Percentiles rank a stretch among this genome's conserved stretches.
phyloP scores from a whole-genome alignment of 805 yeast species.

The Kluyveromyces dobzhanskii region DNA sequence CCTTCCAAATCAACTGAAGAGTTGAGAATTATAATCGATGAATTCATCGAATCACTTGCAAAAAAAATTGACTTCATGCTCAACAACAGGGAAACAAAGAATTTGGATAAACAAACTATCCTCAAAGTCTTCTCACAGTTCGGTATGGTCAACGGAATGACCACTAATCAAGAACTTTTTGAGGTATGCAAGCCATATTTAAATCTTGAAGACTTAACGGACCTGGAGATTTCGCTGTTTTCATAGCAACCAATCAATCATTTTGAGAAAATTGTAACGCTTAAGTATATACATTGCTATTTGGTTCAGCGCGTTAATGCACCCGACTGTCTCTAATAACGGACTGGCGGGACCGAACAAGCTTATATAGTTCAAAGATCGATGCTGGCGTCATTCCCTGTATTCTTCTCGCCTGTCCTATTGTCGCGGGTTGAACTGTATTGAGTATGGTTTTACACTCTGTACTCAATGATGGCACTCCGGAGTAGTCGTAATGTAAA shows the following conservation, averaged over 20 bases:
- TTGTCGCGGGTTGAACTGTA: constrained; percentile 72
- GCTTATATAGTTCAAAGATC: constrained; percentile 62
- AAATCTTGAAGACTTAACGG: constrained; percentile 19
- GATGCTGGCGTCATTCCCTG: constrained; percentile 97
- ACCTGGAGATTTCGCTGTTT: constrained; percentile 17
- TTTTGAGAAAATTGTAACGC: background rate
- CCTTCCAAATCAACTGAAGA: constrained; percentile 1
- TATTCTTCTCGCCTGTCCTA: constrained; percentile 91
- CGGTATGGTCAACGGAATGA: constrained; percentile 8
- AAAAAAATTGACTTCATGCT: constrained; percentile 6
- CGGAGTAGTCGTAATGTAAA: constrained; percentile 48
- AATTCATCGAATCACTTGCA: constrained; percentile 6
- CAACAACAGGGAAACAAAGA: background rate
- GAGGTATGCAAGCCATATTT: constrained; percentile 20
- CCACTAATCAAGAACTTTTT: constrained; percentile 18
- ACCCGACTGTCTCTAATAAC: constrained; percentile 10
- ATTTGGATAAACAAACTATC: constrained; percentile 11
- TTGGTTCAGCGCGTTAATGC: background rate
- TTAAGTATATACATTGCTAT: background rate
- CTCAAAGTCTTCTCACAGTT: constrained; percentile 10
- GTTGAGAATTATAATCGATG: background rate
- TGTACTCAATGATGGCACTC: constrained; percentile 55
- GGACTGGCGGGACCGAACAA: constrained; percentile 30
- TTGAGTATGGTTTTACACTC: constrained; percentile 68
- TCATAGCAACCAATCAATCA: background rate